Base-by-base conservation (phyloP, 805 yeast genomes). In the Clavispora santaluciae region DNA sequence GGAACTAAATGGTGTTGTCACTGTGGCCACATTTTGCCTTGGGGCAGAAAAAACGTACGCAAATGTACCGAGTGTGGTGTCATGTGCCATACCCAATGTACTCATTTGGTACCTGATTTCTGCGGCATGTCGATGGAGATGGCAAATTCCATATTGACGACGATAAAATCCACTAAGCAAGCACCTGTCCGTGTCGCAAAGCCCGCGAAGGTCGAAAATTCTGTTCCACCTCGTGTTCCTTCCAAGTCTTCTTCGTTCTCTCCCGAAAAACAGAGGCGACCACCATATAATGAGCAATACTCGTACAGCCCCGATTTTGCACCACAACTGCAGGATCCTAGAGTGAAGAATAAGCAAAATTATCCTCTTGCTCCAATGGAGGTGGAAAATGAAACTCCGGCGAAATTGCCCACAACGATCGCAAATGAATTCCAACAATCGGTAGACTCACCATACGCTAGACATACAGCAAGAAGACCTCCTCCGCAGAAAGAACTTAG, bases 1-100 rank as follows among this genome's bases (percentile, higher is more conserved):
- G 95, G 96, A 54, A 95, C 99, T 2, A 90, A 91, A 59, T 93
- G 99, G 99, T 93, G 99, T 67, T 93, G 98, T 54, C 99, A 93
- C 61, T 93, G 99, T 75, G 99, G 99, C 46, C 88, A 88, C 59
- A 81, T 93, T 39, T 72, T 93, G 47, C 98, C 99, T 13, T 83
- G 96, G 84, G 96, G 98, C 39, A 79, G 83, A 56, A 89, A 88
- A 62, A 89, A 86, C 53, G 95, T 90, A 9, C 76, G 96, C 38
- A 93, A 88, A 61, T 91, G 99, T 73, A 70, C 84, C 4, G 93
- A 86, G 51, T 93, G 99, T 79, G 95, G 95, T 22, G 79, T 89
- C 16, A 87, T 91, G 83, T 91, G 96, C 55, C 99, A 93, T 59
- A 77, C 93, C 3, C 80, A 81, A 34, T 93, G 99, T 68, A 83